These are phyloP conservation scores for Suaeda aralocaspica DNA, from an alignment of 148 eudicot genomes.

Conservation along the genomic window DNA sequence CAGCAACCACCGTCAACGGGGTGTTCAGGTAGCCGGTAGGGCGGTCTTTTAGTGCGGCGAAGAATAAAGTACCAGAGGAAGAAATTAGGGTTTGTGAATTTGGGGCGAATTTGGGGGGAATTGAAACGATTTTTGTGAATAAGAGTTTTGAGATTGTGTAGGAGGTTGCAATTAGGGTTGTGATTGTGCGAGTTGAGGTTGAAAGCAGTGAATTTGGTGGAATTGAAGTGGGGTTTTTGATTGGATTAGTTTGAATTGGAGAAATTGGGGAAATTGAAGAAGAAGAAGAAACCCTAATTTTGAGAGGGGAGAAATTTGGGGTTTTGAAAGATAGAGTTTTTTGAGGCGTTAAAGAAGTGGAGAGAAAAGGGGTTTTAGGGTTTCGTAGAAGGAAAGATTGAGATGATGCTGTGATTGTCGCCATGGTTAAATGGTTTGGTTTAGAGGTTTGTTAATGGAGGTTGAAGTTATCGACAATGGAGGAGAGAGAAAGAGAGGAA, in stretches of 20 bases:
- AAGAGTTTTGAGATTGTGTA: constrained; percentile 32
- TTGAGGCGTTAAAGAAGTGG: constrained; percentile 8
- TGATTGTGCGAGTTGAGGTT: constrained; percentile 42
- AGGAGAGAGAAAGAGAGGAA: no score
- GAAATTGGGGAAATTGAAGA: neutral
- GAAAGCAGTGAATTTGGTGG: no score
- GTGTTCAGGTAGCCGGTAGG: constrained; percentile 44
- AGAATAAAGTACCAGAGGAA: constrained; percentile 48
- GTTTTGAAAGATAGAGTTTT: neutral
- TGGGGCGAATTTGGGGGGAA: constrained; percentile 6
- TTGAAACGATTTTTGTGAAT: constrained; percentile 19
- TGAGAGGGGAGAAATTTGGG: neutral
- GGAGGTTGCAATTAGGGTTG: constrained; percentile 38
- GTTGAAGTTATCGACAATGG: no score
- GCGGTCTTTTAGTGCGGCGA: constrained; percentile 49
- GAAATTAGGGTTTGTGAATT: constrained; percentile 25
- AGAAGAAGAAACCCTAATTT: constrained; percentile 7
- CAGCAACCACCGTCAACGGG: constrained; percentile 58
- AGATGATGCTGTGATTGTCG: constrained; percentile 25
- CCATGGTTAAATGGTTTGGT: no score
- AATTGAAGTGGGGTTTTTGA: constrained; percentile 13
- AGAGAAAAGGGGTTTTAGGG: constrained; percentile 20
- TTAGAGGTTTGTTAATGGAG: no score
- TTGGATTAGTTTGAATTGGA: constrained; percentile 10
- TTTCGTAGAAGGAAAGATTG: constrained; percentile 16